These are phyloP conservation scores for Botrytis sinoallii DNA, from an alignment of 2,329 filamentous ascomycete species.

Conservation along the genomic window DNA sequence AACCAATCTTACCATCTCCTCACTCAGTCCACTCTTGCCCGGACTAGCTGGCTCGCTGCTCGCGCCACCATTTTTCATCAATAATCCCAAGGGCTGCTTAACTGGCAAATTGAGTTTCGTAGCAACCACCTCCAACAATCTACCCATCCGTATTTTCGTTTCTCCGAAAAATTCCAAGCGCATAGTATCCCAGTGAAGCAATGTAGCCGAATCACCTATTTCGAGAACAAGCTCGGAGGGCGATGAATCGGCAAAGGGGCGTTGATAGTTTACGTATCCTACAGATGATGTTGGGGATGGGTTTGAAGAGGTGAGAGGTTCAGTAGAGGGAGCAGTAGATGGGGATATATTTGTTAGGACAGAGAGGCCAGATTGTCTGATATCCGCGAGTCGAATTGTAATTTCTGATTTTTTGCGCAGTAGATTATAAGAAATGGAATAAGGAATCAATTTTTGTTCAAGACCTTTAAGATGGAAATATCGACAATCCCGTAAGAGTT, in stretches of 20 bases:
- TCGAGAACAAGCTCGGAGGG: conserved; percentile 76
- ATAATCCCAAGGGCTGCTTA: conserved; percentile 59
- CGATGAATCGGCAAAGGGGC: conserved; percentile 79
- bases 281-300: conserved; percentile 23
- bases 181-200: conserved; percentile 44
- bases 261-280: conserved; percentile 72
- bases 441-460: conserved; percentile 81
- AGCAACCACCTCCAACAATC: conserved; percentile 76
- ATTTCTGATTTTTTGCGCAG: conserved; percentile 70
- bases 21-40: conserved; percentile 65
- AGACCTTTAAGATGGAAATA: conserved; percentile 93
- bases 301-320: conserved; percentile 27
- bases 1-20: conserved; percentile 64
- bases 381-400: conserved; percentile 73
- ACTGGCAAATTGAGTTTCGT: conserved; percentile 71
- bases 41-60: conserved; percentile 61
- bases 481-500: conserved; percentile 78
- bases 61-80: conserved; percentile 64
- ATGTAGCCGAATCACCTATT: conserved; percentile 60
- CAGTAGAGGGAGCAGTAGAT: conserved; percentile 32
- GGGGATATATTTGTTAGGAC: conserved; percentile 50
- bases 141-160: conserved; percentile 65
- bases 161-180: conserved; percentile 66
- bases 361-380: conserved; percentile 81
- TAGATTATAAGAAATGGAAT: conserved; percentile 73